A percentile compares a stretch with the other conserved stretches of the same genome.
Conservation (phyloP, 257 asterid genomes). For the Ophiorrhiza pumila region DNA sequence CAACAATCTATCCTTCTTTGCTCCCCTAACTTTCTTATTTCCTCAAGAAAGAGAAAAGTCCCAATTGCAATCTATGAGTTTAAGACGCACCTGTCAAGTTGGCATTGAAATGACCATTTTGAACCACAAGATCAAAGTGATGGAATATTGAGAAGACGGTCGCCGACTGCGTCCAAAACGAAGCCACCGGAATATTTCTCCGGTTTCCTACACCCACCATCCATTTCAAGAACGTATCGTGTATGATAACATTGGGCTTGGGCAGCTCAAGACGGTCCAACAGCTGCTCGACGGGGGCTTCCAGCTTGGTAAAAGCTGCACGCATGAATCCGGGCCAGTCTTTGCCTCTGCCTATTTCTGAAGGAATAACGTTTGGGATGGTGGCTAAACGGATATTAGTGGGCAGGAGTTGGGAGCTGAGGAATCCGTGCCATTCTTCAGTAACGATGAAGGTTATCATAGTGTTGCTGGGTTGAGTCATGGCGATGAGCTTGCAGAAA, state of each 20-base stretch:
- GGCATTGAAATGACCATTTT: conserved; percentile 24
- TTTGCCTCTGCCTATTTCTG: conserved; percentile 44
- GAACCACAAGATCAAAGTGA: conserved; percentile 43
- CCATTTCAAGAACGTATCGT: conserved; percentile 41
- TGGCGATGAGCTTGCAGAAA: conserved; percentile 33
- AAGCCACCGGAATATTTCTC: conserved; percentile 60
- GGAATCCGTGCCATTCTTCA: conserved; percentile 42
- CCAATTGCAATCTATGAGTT: not conserved
- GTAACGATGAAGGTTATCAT: conserved; percentile 44
- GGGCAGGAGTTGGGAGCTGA: conserved; percentile 32
- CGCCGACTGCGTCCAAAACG: conserved; percentile 53
- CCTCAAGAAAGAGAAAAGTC: not conserved
- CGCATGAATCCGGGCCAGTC: conserved; percentile 26
- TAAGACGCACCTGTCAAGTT: not conserved
- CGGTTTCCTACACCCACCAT: conserved; percentile 25
- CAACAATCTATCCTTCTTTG: no score
- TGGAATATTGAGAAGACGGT: conserved; percentile 34
- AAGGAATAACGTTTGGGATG: conserved; percentile 54
- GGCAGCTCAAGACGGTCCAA: conserved; percentile 32
- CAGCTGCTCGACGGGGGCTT: conserved; percentile 46
- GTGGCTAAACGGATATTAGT: conserved; percentile 36
- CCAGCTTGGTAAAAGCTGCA: conserved; percentile 38
- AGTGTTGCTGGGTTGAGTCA: conserved; percentile 13
- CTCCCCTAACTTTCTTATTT: no score
- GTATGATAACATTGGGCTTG: conserved; percentile 35